phyloP scores from a whole-genome alignment of 1,139 yeast genomes.

The Debaryomycetaceae sp. region DNA sequence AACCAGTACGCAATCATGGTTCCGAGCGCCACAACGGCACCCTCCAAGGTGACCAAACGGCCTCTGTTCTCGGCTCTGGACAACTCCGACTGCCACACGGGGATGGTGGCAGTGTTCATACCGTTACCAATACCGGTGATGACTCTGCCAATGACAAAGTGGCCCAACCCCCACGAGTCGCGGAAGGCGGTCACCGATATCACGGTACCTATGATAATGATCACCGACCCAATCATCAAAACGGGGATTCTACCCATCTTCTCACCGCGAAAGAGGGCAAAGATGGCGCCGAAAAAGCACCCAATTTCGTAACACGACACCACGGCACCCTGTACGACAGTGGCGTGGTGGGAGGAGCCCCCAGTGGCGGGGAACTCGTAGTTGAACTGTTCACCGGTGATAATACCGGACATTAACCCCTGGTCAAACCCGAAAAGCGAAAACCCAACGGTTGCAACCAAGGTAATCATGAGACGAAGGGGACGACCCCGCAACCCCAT shows the following conservation, averaged over 20 bases:
- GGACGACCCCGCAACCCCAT: conserved; percentile 47
- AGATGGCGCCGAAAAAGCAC: conserved; percentile 67
- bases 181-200: conserved; percentile 52
- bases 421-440: conserved; percentile 75
- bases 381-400: conserved; percentile 57
- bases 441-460: conserved; percentile 62
- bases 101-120: conserved; percentile 72
- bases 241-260: conserved; percentile 62
- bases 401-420: conserved; percentile 70
- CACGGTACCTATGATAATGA: conserved; percentile 61
- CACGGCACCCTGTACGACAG: conserved; percentile 61
- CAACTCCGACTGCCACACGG: conserved; percentile 80
- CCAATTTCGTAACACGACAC: conserved; percentile 73
- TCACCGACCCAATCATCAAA: conserved; percentile 52
- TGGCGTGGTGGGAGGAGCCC: conserved; percentile 26
- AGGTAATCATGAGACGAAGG: conserved; percentile 44
- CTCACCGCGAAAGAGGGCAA: conserved; percentile 63
- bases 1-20: conserved; percentile 70
- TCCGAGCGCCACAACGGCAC: conserved; percentile 67
- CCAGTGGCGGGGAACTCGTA: conserved; percentile 52
- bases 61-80: conserved; percentile 68
- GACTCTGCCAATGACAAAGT: conserved; percentile 70
- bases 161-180: conserved; percentile 38
- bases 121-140: conserved; percentile 81
- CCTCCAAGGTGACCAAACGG: conserved; percentile 61